Evolutionary conservation across 2,329 filamentous ascomycete genomes (phyloP).

Genomic region (Fusarium marasasianum): DNA sequence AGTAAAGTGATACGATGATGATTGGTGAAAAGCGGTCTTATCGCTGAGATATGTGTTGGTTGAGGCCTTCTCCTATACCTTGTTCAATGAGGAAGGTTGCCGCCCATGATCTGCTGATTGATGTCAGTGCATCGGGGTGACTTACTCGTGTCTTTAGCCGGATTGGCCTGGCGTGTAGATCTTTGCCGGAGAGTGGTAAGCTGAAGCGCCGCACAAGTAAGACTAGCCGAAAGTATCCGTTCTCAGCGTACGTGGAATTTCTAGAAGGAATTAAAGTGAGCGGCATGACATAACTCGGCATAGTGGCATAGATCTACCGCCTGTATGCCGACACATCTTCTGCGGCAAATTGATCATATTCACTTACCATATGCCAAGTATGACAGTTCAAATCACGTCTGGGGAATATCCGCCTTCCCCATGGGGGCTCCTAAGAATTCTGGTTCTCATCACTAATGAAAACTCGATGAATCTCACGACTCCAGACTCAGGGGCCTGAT

Average conservation of each 20-base stretch:
- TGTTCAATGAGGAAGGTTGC: not conserved
- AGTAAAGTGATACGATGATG: not conserved
- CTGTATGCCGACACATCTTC: not conserved
- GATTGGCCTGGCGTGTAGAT: conserved; percentile 4
- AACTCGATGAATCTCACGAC: not conserved
- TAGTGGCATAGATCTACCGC: not conserved
- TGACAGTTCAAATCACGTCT: not conserved
- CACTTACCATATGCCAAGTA: not conserved
- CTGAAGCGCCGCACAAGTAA: not conserved
- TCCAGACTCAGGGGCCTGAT: not conserved
- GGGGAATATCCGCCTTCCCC: conserved; percentile 24
- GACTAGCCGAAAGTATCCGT: not conserved
- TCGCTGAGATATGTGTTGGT: not conserved
- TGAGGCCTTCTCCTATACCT: not conserved
- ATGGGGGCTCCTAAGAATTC: conserved; percentile 8
- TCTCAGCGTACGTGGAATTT: not conserved
- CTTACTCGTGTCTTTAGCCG: conserved; percentile 5
- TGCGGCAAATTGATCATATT: not conserved
- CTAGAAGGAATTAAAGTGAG: conserved; percentile 10
- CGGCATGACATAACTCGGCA: not conserved
- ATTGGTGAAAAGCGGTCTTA: not conserved
- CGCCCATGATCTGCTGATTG: conserved; percentile 1
- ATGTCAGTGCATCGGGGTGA: not conserved
- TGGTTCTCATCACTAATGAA: conserved; percentile 21
- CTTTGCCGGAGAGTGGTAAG: not conserved